Evolutionary conservation across 495 filamentous ascomycete genomes (phyloP), one percentile per base, ranked within the genome.

Genomic region (Talaromyces proteolyticus): DNA sequence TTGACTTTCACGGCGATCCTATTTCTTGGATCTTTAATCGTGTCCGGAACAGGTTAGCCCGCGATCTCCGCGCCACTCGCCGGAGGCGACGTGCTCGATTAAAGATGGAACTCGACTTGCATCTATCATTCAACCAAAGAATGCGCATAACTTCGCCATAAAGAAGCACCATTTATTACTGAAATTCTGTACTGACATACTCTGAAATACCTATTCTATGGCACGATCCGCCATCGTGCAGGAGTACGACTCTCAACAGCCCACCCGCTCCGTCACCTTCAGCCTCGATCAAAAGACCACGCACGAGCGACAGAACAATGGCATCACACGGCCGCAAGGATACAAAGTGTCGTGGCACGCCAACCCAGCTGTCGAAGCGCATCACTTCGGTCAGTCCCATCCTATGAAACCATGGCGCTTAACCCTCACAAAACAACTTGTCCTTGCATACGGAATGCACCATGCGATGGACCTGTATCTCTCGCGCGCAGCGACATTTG

Each of bases 321-420:
- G 80, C 62, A 88, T 96, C 56, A 73, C 77, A 36, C 79, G 82
- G 6, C 91, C 91, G 0, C 77, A 86, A 59, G 91, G 89, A 63
- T 88, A 89, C 63, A 87, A 69, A n/a, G 91, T 98, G n/a, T 97
- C 93, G 37, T 97, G 88, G 75, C 93, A 98, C 66, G 88, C 89
- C 61, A 96, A 96, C 62, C 84, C 90, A n/a, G 81, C 87, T 44
- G 93, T 96, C 64, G 93, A 98, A 70, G 83, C 85, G 61, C 91
- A 95, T 64, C 93, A 98, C 64, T 98, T 98, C 60, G 93, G 93
- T 52, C 84, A 85, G 61, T 85, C 85, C 16, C 93, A 98, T 69
- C 93, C 93, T 14, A 98, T 98, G 93, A 98, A 98, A 60, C 93
- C 93, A 51, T 97, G 92, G 92, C 87, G 93, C 14, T 76, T 98